Evolutionary conservation across 164 flowering plant species (phyloP), one percentile per base, ranked within the genome.

Genomic region (Pachysandra terminalis): DNA sequence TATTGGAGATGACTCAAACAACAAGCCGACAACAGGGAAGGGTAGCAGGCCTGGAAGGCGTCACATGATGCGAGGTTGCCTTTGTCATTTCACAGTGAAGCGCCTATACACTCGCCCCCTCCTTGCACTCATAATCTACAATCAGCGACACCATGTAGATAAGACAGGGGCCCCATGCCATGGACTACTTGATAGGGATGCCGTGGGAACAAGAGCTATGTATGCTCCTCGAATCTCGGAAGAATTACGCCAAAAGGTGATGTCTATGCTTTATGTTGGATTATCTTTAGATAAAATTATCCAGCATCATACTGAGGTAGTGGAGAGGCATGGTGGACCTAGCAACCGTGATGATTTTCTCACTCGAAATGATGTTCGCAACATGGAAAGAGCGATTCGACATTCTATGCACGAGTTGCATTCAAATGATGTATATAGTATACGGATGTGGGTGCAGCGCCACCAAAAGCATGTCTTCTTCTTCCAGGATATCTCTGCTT

Each of bases 21-120:
- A 19, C 32, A 83, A 81, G 69, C 86, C 88, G 53, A 63, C 82
- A 52, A 68, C 85, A 17, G 85, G 86, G 60, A 85, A 83, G 67
- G 85, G 89, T 25, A 85, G 84, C 76, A 75, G 89, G 76, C 84
- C 89, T 19, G 89, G 84, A 28, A 81, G 89, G 68, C 80, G 84
- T 19, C 89, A 81, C 74, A 80, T 80, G 84, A 85, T 85, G 89
- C 79, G 89, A 69, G 89, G 89, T 19, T 85, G 89, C 73, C 78
- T 79, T 59, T 85, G 89, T 66, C 89, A 85, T 67, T 83, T 85
- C 65, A 80, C 84, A n/a, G 82, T 85, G 27, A 85, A 85, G 64
- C 86, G 89, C 68, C 67, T 85, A 49, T 85, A 83, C 58, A 77
- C 80, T 16, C 89, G 85, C 35, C 89, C 89, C 8, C 72, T 61